Conservation (phyloP, 129 eudicot species). For the Pulicaria dysenterica region DNA sequence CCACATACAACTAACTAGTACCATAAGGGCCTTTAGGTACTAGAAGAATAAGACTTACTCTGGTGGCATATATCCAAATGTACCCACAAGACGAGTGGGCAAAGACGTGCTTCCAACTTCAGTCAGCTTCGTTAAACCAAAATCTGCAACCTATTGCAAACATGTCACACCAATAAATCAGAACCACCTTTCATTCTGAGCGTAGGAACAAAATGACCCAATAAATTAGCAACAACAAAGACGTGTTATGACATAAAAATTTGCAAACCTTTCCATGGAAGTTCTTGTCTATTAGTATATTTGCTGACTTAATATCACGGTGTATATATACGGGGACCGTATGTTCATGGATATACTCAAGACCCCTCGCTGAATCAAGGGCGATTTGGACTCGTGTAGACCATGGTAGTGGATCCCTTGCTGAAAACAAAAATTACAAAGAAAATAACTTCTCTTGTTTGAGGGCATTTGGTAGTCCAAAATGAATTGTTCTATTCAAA, state of each 20-base stretch:
- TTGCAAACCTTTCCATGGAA: constrained; percentile 74
- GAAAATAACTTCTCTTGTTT: constrained; percentile 2
- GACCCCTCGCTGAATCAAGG: constrained; percentile 96
- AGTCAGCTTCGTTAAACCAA: constrained; percentile 84
- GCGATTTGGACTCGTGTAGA: constrained; percentile 90
- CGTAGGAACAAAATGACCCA: constrained; percentile 10
- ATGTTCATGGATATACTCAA: constrained; percentile 95
- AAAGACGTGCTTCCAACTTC: constrained; percentile 79
- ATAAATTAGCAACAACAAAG: not conserved
- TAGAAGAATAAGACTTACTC: constrained; percentile 60
- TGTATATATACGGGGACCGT: constrained; percentile 96
- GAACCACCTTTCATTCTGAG: constrained; percentile 10
- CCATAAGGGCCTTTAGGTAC: constrained; percentile 1
- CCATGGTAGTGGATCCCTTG: constrained; percentile 76
- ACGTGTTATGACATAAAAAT: not conserved
- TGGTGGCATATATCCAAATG: constrained; percentile 99
- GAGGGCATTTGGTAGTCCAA: not conserved
- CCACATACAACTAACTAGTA: constrained; percentile 19
- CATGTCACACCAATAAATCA: constrained; percentile 5
- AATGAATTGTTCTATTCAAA: constrained; percentile 13
- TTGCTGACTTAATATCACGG: constrained; percentile 96
- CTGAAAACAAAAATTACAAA: constrained; percentile 41
- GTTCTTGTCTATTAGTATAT: constrained; percentile 89
- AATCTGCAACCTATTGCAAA: constrained; percentile 85
- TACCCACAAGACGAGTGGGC: constrained; percentile 92